Evolutionary conservation across 208 protist genomes (phyloP).

Genomic region (Naegleria fowleri): DNA sequence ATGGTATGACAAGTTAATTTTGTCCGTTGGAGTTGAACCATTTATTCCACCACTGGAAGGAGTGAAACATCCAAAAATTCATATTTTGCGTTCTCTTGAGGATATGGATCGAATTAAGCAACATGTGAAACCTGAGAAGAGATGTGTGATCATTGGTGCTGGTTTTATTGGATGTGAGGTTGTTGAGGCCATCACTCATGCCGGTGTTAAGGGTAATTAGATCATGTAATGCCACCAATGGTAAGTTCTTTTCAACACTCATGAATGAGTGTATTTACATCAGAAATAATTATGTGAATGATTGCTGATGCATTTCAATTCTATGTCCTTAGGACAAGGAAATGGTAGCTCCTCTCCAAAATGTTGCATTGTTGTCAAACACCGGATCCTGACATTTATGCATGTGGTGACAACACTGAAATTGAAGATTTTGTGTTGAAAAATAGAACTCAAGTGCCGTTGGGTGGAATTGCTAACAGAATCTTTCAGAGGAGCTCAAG

Average conservation of each 20-base stretch:
- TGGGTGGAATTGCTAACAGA: constrained; percentile 48
- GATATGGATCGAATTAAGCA: constrained; percentile 43
- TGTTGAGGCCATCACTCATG: constrained; percentile 44
- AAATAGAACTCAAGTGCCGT: constrained; percentile 11
- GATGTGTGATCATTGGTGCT: constrained; percentile 43
- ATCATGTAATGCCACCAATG: constrained; percentile 46
- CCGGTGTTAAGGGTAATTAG: constrained; percentile 33
- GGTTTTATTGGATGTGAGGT: constrained; percentile 56
- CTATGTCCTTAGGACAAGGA: constrained; percentile 36
- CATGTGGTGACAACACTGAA: constrained; percentile 50
- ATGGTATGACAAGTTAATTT: constrained; percentile 48
- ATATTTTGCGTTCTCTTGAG: constrained; percentile 39
- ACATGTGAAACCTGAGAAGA: constrained; percentile 26
- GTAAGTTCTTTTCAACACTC: no score
- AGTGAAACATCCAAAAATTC: constrained; percentile 39
- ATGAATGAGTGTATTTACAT: no score
- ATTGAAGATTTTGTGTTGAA: constrained; percentile 30
- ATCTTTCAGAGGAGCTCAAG: neutral
- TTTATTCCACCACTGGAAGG: constrained; percentile 46
- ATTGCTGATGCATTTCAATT: no score
- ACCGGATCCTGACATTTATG: constrained; percentile 44
- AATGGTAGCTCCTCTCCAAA: constrained; percentile 42
- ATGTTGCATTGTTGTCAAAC: constrained; percentile 46
- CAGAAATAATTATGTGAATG: no score
- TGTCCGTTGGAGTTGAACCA: constrained; percentile 48